These are phyloP conservation scores for Xylariaceae sp. DNA, from an alignment of 2,329 filamentous ascomycete genomes.

Conservation along the genomic window DNA sequence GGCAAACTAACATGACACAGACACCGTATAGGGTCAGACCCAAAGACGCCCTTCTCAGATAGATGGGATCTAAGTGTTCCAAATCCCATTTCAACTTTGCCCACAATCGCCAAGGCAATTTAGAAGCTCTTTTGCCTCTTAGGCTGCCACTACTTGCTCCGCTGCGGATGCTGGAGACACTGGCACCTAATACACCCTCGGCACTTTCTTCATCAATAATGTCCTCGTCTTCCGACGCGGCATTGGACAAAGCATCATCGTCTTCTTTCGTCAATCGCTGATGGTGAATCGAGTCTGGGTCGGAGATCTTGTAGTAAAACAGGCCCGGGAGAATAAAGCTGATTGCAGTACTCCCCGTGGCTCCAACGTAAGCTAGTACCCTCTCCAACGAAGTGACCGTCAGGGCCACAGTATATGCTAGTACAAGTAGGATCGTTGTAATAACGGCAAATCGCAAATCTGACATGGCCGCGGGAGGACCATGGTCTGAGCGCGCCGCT, in stretches of 20 bases:
- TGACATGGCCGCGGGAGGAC: conserved; percentile 61
- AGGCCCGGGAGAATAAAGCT: conserved; percentile 93
- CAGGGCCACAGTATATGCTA: conserved; percentile 83
- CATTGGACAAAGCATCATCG: conserved; percentile 66
- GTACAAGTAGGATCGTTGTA: conserved; percentile 76
- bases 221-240: conserved; percentile 33
- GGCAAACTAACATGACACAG: conserved; percentile 82
- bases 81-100: conserved; percentile 55
- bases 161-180: conserved; percentile 42
- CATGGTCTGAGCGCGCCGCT: conserved; percentile 43
- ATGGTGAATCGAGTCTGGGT: conserved; percentile 79
- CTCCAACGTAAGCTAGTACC: conserved; percentile 91
- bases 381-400: conserved; percentile 85
- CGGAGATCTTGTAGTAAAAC: conserved; percentile 98
- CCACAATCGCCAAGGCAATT: conserved; percentile 46
- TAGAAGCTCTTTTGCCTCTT: conserved; percentile 30
- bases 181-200: conserved; percentile 39
- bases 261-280: conserved; percentile 86
- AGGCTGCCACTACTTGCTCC: conserved; percentile 34
- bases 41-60: conserved; percentile 68
- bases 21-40: conserved; percentile 76
- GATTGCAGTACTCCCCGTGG: conserved; percentile 89
- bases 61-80: conserved; percentile 56
- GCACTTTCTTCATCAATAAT: conserved; percentile 19
- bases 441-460: conserved; percentile 85